phyloP scores from a whole-genome alignment of 768 basidiomycete genomes.

The Rubroboletus pulcherrimus region DNA sequence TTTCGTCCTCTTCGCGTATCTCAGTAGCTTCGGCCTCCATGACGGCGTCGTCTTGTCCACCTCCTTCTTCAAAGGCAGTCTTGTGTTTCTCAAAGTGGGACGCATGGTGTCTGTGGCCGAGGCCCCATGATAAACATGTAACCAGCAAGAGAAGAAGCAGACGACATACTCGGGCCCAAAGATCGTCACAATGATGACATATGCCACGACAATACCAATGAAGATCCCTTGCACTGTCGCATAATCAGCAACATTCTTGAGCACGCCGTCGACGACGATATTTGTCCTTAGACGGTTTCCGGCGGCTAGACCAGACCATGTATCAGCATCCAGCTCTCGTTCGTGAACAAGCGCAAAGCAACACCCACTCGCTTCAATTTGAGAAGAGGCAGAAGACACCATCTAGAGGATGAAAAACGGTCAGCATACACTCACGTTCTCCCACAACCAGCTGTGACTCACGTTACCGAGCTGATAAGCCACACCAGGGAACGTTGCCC shows the following conservation, averaged over 20 bases:
- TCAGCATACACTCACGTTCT: background rate
- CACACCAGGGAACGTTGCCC: slow-evolving; percentile 83
- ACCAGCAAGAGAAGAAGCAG: background rate
- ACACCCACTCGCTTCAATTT: slow-evolving; percentile 35
- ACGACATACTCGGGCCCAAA: slow-evolving; percentile 71
- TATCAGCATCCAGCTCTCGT: background rate
- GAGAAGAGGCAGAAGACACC: slow-evolving; percentile 69
- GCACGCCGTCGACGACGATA: slow-evolving; percentile 37
- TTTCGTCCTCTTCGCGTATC: slow-evolving; percentile 20
- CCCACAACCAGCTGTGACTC: background rate
- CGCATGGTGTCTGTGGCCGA: slow-evolving; percentile 55
- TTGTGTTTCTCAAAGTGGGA: slow-evolving; percentile 83
- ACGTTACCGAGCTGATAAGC: slow-evolving; percentile 81
- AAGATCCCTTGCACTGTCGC: slow-evolving; percentile 85
- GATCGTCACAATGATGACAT: slow-evolving; percentile 69
- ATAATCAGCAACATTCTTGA: slow-evolving; percentile 54
- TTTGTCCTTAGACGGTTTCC: slow-evolving; percentile 52
- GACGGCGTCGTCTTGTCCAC: slow-evolving; percentile 49
- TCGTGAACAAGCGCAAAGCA: background rate
- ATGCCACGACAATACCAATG: slow-evolving; percentile 77
- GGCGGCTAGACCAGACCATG: slow-evolving; percentile 42
- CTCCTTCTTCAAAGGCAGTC: slow-evolving; percentile 76
- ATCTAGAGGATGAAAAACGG: slow-evolving; percentile 33
- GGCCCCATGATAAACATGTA: background rate
- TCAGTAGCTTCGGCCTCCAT: slow-evolving; percentile 20